phyloP scores from a whole-genome alignment of 1,284 basidiomycete genomes.

The Moesziomyces antarcticus region DNA sequence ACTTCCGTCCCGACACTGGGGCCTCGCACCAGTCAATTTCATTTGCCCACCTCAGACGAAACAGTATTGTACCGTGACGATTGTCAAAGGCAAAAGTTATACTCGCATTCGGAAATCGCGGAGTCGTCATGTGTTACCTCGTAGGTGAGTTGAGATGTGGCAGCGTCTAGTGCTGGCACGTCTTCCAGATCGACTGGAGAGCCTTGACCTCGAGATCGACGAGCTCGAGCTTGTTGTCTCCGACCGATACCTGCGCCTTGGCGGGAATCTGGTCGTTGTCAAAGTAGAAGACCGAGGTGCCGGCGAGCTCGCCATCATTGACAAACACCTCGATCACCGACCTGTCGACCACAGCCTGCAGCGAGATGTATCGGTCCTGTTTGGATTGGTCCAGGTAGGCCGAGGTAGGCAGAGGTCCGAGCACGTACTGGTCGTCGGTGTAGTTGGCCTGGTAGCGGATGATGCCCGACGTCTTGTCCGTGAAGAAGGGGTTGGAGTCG shows the following conservation, averaged over 20 bases:
- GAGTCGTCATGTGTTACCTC: not conserved
- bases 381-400: constrained; percentile 18
- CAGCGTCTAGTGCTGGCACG: constrained; percentile 22
- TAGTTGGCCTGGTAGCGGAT: constrained; percentile 42
- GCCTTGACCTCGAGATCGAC: constrained; percentile 42
- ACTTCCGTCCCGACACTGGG: no score
- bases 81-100: not conserved
- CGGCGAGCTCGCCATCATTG: constrained; percentile 57
- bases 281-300: constrained; percentile 52
- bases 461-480: constrained; percentile 61
- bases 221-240: constrained; percentile 40
- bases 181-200: constrained; percentile 41
- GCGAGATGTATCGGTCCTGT: constrained; percentile 30
- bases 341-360: constrained; percentile 63
- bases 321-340: constrained; percentile 66
- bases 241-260: constrained; percentile 36
- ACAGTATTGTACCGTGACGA: not conserved
- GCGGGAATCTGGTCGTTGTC: constrained; percentile 45
- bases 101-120: not conserved
- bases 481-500: constrained; percentile 65
- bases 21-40: not conserved
- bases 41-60: not conserved
- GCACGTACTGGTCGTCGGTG: constrained; percentile 31
- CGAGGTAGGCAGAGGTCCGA: constrained; percentile 28
- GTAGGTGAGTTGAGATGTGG: not conserved